Conservation (phyloP, 1,284 basidiomycete species). For the Tylopilus sp. region DNA sequence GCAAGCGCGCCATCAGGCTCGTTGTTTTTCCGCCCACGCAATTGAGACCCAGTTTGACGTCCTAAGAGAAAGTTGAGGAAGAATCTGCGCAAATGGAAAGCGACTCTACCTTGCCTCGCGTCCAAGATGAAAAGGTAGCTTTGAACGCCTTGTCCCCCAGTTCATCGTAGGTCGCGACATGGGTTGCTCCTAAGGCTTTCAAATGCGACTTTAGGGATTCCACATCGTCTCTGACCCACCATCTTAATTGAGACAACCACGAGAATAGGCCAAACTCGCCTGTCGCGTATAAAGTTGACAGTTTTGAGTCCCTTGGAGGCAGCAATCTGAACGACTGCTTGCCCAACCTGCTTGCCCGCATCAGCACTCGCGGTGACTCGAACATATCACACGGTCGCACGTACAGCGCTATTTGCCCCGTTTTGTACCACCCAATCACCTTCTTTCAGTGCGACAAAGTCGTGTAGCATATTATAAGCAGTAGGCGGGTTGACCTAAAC, state of each 20-base stretch:
- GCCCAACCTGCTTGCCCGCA: slow-evolving; percentile 53
- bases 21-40: slow-evolving; percentile 76
- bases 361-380: slow-evolving; percentile 1
- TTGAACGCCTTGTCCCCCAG: slow-evolving; percentile 52
- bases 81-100: neutral
- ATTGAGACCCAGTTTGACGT: slow-evolving; percentile 69
- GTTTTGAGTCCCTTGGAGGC: slow-evolving; percentile 63
- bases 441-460: slow-evolving; percentile 58
- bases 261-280: slow-evolving; percentile 38
- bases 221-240: slow-evolving; percentile 46
- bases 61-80: slow-evolving; percentile 30
- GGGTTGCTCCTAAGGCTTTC: slow-evolving; percentile 60
- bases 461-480: slow-evolving; percentile 75
- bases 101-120: slow-evolving; percentile 48
- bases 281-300: slow-evolving; percentile 72
- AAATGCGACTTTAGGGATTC: slow-evolving; percentile 50
- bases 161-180: slow-evolving; percentile 73
- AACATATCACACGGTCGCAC: neutral
- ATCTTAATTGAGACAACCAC: neutral
- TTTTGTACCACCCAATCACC: slow-evolving; percentile 82
- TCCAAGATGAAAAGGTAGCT: slow-evolving; percentile 55
- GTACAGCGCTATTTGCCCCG: slow-evolving; percentile 78
- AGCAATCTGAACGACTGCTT: slow-evolving; percentile 79
- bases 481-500: slow-evolving; percentile 79
- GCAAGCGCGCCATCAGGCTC: slow-evolving; percentile 59